These are phyloP conservation scores for Clarkia xantiana DNA, from an alignment of 345 rosid species.

Conservation along the genomic window DNA sequence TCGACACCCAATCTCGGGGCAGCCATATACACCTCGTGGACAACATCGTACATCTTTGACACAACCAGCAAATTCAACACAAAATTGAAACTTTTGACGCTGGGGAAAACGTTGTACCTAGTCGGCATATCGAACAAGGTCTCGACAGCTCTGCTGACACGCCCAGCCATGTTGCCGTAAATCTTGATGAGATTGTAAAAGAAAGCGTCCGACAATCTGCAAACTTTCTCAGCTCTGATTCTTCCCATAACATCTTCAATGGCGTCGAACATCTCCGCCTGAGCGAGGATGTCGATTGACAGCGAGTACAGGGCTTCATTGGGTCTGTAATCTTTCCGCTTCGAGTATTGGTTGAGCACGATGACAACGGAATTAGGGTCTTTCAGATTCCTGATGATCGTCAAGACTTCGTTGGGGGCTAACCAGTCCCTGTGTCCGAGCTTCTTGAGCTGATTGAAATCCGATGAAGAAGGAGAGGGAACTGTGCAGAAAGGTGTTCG, in stretches of 20 bases:
- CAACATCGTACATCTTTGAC: conserved; percentile 45
- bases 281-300: conserved; percentile 39
- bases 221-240: conserved; percentile 27
- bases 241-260: conserved; percentile 40
- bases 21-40: conserved; percentile 37
- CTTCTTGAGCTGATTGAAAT: conserved; percentile 13
- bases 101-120: conserved; percentile 55
- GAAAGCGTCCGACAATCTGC: conserved; percentile 56
- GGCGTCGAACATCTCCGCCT: conserved; percentile 49
- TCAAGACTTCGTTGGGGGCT: conserved; percentile 50
- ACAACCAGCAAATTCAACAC: conserved; percentile 58
- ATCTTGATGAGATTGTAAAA: conserved; percentile 56
- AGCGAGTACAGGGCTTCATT: conserved; percentile 50
- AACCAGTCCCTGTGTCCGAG: conserved; percentile 78
- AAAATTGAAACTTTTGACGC: conserved; percentile 53
- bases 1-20: conserved; percentile 63
- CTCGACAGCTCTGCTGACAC: conserved; percentile 50
- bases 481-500: not conserved
- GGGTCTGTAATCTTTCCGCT: conserved; percentile 65
- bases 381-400: conserved; percentile 35
- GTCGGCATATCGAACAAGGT: conserved; percentile 50
- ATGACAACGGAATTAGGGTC: conserved; percentile 37
- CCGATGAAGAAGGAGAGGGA: conserved; percentile 6
- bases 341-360: conserved; percentile 42
- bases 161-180: conserved; percentile 53